Evolutionary conservation across 1,284 basidiomycete genomes (phyloP), one percentile per base, ranked within the genome.

Genomic region (Papiliotrema terrestris): DNA sequence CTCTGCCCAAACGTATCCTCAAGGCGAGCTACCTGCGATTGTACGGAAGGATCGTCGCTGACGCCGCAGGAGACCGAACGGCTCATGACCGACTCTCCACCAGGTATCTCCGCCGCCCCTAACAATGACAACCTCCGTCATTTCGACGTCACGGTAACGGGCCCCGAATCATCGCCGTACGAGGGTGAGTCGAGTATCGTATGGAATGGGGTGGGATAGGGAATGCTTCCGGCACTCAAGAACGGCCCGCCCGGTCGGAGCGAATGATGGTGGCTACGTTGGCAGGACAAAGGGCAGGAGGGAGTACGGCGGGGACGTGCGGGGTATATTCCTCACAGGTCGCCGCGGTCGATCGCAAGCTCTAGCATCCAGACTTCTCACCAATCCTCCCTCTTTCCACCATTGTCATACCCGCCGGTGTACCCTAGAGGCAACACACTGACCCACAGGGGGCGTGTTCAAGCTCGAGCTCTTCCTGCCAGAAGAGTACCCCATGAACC

Each of bases 401-500:
- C n/a, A 5, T 32, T 32, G 11, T 32, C 29, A 32, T 32, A 6
- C 29, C 11, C 29, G 5, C 29, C 29, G 11, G 29, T 32, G 6
- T 32, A n/a, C n/a, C 29, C 6, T 6, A 32, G 6, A 32, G 29
- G 29, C 29, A 32, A 11, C 29, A 32, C 29, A 39, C 51, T 59
- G 36, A 57, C 49, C 22, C 8, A 23, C 57, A 96, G 94, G 86
- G 67, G 96, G 96, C 25, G 80, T 88, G 17, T 99, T 99, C 81
- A 89, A 87, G 69, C 83, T 98, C 36, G 96, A 99, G 78, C 82
- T 99, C 45, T 99, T 98, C 80, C 81, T 99, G 44, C 94, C 96
- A 1, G 95, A 98, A 76, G 95, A 98, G 74, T 99, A 99, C 78
- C 95, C 95, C 1, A 98, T 99, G 95, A 89, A 89, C 51, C 94